Base-by-base conservation (phyloP, 805 yeast species). In the Candida incommunis region DNA sequence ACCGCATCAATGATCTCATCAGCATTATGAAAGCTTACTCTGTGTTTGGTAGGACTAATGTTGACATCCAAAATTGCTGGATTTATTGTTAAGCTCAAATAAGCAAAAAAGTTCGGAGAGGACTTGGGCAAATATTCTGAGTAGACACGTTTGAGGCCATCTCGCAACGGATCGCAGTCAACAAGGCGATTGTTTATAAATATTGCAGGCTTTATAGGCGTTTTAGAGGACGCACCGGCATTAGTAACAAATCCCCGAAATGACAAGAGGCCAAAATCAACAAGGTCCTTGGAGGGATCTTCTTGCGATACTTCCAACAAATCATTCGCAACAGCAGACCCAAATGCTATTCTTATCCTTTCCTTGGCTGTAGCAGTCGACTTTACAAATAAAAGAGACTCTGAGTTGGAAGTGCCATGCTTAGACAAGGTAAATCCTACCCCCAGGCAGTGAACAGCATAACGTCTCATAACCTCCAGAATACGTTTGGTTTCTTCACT, bases 21-120 rank as follows among this genome's bases (percentile, higher is more conserved):
- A 54, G 92, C 96, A 58, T 77, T 62, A 27, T 92, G 64, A 57
- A 92, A 87, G 40, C 94, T 61, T 2, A 92, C 96, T 54, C 90
- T 96, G 47, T 90, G 71, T 54, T 92, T 92, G 0, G 97, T 90
- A 0, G 98, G 98, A 57, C 92, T 98, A 13, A 92, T 80, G 58
- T 92, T 92, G 15, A 92, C 97, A 59, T 92, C 98, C 4, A 92
- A 70, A 48, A 80, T 78, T 26, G 63, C 64, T 0, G 96, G 83
- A 21, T 70, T 66, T 2, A 92, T 75, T 18, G 66, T 65, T n/a
- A 92, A 58, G 42, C 83, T 70, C 44, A 92, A 47, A 60, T 87
- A 92, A 1, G 84, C 70, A 57, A 92, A 92, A 0, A 94, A 81
- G 51, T 71, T 75, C 7, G 18, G 20, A 40, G 68, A 69, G 0